phyloP scores from a whole-genome alignment of 1,284 basidiomycete genomes.

The Bjerkandera adusta region DNA sequence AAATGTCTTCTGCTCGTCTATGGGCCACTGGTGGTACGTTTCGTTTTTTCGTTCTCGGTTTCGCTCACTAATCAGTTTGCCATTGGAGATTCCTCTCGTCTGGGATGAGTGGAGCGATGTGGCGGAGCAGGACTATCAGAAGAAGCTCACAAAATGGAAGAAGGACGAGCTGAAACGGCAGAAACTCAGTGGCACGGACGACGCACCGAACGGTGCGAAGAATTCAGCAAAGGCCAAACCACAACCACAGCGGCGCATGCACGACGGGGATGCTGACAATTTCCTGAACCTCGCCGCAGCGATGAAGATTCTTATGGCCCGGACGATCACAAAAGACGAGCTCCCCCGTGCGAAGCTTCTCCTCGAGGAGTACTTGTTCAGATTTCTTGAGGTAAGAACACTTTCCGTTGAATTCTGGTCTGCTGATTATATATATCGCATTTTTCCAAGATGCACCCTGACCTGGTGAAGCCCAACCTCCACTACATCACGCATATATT shows the following conservation, averaged over 20 bases:
- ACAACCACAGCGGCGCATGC: conserved; percentile 15
- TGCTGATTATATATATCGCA: not conserved
- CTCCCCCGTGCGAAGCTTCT: conserved; percentile 3
- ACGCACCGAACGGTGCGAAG: not conserved
- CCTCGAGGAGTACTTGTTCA: conserved; percentile 11
- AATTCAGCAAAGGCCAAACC: not conserved
- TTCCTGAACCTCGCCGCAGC: conserved; percentile 15
- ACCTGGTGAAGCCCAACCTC: conserved; percentile 19
- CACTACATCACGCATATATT: conserved; percentile 20
- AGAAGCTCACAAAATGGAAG: not conserved
- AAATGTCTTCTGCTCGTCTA: conserved; percentile 21
- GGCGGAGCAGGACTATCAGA: conserved; percentile 8
- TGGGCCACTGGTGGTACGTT: conserved; percentile 26
- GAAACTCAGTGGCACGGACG: too few relatives aligned
- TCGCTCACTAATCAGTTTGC: not conserved
- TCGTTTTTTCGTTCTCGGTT: too few relatives aligned
- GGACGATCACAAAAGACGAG: conserved; percentile 1
- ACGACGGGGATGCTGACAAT: conserved; percentile 8
- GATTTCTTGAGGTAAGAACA: conserved; percentile 6
- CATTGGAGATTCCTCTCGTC: conserved; percentile 5
- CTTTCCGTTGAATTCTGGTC: not conserved
- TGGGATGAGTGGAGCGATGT: not conserved
- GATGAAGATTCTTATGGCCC: conserved; percentile 12
- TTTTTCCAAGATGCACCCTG: conserved; percentile 16
- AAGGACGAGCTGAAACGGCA: too few relatives aligned